Conservation (phyloP, 2,329 filamentous ascomycete species). For the Pleurostoma richardsiae region DNA sequence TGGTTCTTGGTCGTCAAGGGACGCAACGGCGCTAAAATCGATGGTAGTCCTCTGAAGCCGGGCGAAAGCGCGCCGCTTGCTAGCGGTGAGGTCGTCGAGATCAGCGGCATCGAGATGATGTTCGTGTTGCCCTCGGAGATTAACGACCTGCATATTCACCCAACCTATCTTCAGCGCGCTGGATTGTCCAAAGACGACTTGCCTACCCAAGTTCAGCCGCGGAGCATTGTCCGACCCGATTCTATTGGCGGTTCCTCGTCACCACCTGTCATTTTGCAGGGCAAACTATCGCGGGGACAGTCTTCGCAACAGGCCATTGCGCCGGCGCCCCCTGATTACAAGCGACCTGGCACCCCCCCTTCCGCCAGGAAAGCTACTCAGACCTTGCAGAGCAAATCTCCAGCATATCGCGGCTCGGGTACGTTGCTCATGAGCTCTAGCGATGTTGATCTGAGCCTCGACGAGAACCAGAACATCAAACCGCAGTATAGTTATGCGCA, state of each 20-base stretch:
- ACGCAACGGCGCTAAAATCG: slow-evolving; percentile 83
- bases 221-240: slow-evolving; percentile 1
- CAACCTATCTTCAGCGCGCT: slow-evolving; percentile 64
- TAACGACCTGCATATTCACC: slow-evolving; percentile 61
- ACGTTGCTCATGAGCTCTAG: slow-evolving; percentile 42
- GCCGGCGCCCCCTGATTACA: slow-evolving; percentile 56
- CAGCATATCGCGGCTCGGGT: slow-evolving; percentile 28
- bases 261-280: slow-evolving; percentile 14
- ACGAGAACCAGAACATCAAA: slow-evolving; percentile 86
- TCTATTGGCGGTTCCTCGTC: slow-evolving; percentile 16
- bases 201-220: slow-evolving; percentile 7
- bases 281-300: slow-evolving; percentile 23
- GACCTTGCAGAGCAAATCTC: slow-evolving; percentile 29
- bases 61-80: slow-evolving; percentile 62
- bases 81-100: slow-evolving; percentile 87
- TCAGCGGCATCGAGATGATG: slow-evolving; percentile 95
- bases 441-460: slow-evolving; percentile 72
- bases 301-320: slow-evolving; percentile 39
- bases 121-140: slow-evolving; percentile 84
- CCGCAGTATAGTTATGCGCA: slow-evolving; percentile 95
- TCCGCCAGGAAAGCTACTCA: slow-evolving; percentile 32
- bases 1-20: slow-evolving; percentile 89
- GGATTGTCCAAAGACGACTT: slow-evolving; percentile 36
- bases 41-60: slow-evolving; percentile 66
- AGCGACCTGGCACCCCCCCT: slow-evolving; percentile 56